Conservation (phyloP, 495 filamentous ascomycete species). For the Xeromyces bisporus region DNA sequence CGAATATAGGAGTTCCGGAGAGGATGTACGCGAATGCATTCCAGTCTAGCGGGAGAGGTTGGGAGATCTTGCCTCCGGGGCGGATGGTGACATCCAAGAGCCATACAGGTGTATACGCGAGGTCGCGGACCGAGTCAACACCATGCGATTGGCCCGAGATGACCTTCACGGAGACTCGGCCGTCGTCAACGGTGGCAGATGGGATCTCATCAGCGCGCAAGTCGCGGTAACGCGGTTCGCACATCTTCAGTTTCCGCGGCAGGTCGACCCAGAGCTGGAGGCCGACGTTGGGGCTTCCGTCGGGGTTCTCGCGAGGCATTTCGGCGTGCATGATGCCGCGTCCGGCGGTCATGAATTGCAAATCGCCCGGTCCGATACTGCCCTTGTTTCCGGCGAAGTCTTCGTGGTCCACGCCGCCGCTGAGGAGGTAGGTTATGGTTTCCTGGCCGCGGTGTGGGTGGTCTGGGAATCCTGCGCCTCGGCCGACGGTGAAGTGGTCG, state of each 20-base stretch:
- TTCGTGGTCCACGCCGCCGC: constrained; percentile 81
- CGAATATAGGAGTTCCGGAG: constrained; percentile 51
- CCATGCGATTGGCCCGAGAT: constrained; percentile 74
- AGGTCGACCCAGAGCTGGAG: constrained; percentile 94
- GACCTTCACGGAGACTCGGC: constrained; percentile 66
- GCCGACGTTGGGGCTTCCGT: constrained; percentile 67
- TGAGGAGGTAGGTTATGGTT: constrained; percentile 81
- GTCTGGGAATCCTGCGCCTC: constrained; percentile 77
- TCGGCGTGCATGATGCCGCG: constrained; percentile 89
- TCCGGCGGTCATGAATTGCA: constrained; percentile 97
- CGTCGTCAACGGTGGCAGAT: constrained; percentile 44
- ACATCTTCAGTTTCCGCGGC: constrained; percentile 61
- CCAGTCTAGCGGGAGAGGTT: constrained; percentile 65
- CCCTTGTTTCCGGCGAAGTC: constrained; percentile 85
- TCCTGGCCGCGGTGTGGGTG: constrained; percentile 66
- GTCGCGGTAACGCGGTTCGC: constrained; percentile 87
- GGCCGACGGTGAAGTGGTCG: constrained; percentile 73
- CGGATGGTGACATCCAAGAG: constrained; percentile 69
- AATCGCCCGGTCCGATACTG: constrained; percentile 66
- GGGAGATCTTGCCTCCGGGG: constrained; percentile 58
- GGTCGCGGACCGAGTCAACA: constrained; percentile 67
- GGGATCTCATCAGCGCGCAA: constrained; percentile 65
- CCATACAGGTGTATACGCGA: constrained; percentile 95
- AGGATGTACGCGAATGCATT: constrained; percentile 83
- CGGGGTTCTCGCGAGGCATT: constrained; percentile 70